Evolutionary conservation across 192 early-diverging fungal species (phyloP), one percentile per base, ranked within the genome.

Genomic region (Backusella tuberculispora): DNA sequence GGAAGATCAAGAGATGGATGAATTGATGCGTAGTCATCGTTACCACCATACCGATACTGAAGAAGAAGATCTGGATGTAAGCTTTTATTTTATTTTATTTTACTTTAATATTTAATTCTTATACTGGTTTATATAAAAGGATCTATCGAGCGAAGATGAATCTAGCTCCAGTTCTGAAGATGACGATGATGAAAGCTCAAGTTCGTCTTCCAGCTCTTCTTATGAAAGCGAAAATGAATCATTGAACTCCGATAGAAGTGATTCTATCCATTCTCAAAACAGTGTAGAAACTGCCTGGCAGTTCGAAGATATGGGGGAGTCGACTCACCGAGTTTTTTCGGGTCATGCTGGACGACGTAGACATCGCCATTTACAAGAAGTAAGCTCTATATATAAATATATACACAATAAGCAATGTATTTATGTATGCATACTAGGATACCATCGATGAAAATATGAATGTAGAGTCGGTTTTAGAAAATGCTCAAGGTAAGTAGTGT

Each of bases 1-100:
- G 21, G 76, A 86, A 24, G 87, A 90, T 43, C 85, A 85, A 37
- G 87, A 85, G 34, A 84, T 88, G 17, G 92, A 91, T n/a, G 85
- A 80, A 21, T 87, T 88, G 10, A 81, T 83, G 38, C 82, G 73
- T 17, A 85, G 86, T 26, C 85, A 84, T 43, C 80, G 79, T 21
- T 76, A 70, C 42, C 74, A 74, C 43, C 72, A 80, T 43, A 71
- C 81, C 21, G 78, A 74, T 41, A 75, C 80, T 64, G 81, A 81
- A 41, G 87, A 89, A 45, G 82, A 86, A 64, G 86, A 86, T 8
- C 73, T 68, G 29, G 70, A 79, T 81, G 66, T 79, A 80, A 38
- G 85, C 29, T 7, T 67, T 42, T 40, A 87, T 60, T 76, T 84
- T 71, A 80, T 81, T 12, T 75, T 60, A 38, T 65, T 76, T 46